phyloP scores from a whole-genome alignment of 352 stramenopile species.

The Pythium folliculosum region DNA sequence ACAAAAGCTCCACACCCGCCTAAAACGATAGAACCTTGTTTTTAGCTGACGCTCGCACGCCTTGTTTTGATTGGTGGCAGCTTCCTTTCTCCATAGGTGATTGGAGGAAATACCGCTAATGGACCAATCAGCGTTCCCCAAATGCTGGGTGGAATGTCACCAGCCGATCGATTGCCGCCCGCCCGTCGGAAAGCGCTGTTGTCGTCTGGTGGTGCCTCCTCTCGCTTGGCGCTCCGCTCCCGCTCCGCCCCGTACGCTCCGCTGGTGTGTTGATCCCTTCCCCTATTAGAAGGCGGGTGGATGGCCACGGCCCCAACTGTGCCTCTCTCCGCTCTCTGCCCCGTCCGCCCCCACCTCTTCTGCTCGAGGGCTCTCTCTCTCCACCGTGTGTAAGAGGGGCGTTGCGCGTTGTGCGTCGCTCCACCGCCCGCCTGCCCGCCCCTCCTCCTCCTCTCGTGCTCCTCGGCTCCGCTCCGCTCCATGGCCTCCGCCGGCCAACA shows the following conservation, averaged over 20 bases:
- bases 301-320: constrained; percentile 12
- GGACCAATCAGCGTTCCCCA: constrained; percentile 13
- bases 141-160: constrained; percentile 16
- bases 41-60: background rate
- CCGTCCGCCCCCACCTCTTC: constrained; percentile 10
- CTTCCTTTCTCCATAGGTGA: background rate
- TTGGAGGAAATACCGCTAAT: constrained; percentile 1
- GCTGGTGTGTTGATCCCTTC: constrained; percentile 11
- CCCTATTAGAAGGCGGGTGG: constrained; percentile 22
- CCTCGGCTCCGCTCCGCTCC: background rate
- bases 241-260: background rate
- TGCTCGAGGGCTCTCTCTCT: background rate
- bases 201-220: constrained; percentile 11
- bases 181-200: constrained; percentile 1
- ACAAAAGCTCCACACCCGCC: background rate
- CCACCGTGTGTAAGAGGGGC: constrained; percentile 2
- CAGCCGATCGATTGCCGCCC: constrained; percentile 14
- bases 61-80: background rate
- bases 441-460: constrained; percentile 2
- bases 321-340: constrained; percentile 2
- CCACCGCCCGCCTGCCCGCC: background rate
- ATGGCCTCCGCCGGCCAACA: background rate
- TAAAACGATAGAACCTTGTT: constrained; percentile 16
- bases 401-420: background rate
- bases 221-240: background rate